A percentile compares a stretch with the other conserved stretches of the same genome.
Evolutionary conservation across 2,329 filamentous ascomycete species (phyloP).

Genomic region (Alternaria atra): DNA sequence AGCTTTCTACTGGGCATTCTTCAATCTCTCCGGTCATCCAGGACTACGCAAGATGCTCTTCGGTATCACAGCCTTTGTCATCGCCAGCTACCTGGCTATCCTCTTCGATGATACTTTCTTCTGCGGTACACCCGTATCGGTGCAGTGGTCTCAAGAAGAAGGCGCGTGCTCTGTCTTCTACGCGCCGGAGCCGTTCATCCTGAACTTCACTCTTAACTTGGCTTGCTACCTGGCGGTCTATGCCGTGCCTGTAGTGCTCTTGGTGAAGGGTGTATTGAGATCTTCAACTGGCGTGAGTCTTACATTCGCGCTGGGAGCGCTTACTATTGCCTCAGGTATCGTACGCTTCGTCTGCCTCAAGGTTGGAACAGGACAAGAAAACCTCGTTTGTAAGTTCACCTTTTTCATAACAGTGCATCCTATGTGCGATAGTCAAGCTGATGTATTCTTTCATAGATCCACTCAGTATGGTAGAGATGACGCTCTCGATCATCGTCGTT

Average conservation of each 20-base stretch:
- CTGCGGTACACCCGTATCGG: slow-evolving; percentile 27
- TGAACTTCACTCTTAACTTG: slow-evolving; percentile 36
- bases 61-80: slow-evolving; percentile 28
- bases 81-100: slow-evolving; percentile 30
- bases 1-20: slow-evolving; percentile 35
- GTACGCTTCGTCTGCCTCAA: slow-evolving; percentile 30
- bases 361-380: slow-evolving; percentile 32
- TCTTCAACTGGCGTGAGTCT: slow-evolving; percentile 22
- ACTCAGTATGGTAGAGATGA: slow-evolving; percentile 35
- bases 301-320: slow-evolving; percentile 27
- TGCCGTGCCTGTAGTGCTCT: slow-evolving; percentile 22
- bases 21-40: slow-evolving; percentile 29
- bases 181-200: slow-evolving; percentile 33
- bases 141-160: slow-evolving; percentile 34
- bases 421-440: neutral
- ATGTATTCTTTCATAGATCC: slow-evolving; percentile 14
- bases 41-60: slow-evolving; percentile 34
- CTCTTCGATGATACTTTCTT: slow-evolving; percentile 36
- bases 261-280: slow-evolving; percentile 20
- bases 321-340: slow-evolving; percentile 30
- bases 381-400: slow-evolving; percentile 34
- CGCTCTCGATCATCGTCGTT: slow-evolving; percentile 34
- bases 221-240: slow-evolving; percentile 33
- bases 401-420: accelerated
- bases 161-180: slow-evolving; percentile 35